Evolutionary conservation across 2,329 filamentous ascomycete species (phyloP).

Genomic region (Penicillium thymicola): DNA sequence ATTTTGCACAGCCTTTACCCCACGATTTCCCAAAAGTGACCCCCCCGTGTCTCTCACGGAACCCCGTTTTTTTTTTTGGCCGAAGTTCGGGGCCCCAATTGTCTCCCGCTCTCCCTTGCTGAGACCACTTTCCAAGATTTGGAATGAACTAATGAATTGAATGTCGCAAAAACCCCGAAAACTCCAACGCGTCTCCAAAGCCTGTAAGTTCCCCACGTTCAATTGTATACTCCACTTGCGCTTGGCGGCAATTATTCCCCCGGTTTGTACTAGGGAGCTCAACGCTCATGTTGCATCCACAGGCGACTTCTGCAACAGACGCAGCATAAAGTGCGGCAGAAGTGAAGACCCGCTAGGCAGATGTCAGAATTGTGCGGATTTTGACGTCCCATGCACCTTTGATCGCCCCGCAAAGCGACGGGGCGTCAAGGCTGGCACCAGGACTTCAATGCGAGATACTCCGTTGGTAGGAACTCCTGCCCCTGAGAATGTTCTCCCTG

Average conservation of each 20-base stretch:
- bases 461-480: background rate
- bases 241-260: slow-evolving; percentile 3
- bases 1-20: slow-evolving; percentile 6
- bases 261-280: background rate
- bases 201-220: slow-evolving; percentile 19
- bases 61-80: slow-evolving; percentile 1
- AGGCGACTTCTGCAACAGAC: slow-evolving; percentile 51
- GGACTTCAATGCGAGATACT: slow-evolving; percentile 7
- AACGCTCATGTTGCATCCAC: slow-evolving; percentile 8
- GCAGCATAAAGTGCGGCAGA: slow-evolving; percentile 47
- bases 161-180: slow-evolving; percentile 29
- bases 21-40: background rate
- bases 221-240: slow-evolving; percentile 11
- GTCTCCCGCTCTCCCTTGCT: background rate
- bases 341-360: slow-evolving; percentile 35
- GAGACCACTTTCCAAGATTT: background rate
- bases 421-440: slow-evolving; percentile 28
- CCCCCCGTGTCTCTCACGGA: background rate
- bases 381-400: slow-evolving; percentile 50
- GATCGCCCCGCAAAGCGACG: slow-evolving; percentile 45
- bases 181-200: slow-evolving; percentile 27
- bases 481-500: slow-evolving; percentile 1
- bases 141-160: slow-evolving; percentile 17
- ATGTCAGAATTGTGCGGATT: slow-evolving; percentile 53
- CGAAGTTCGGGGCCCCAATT: slow-evolving; percentile 6